Evolutionary conservation across 805 yeast species (phyloP).

Genomic region (Saccharomycopsis babjevae): DNA sequence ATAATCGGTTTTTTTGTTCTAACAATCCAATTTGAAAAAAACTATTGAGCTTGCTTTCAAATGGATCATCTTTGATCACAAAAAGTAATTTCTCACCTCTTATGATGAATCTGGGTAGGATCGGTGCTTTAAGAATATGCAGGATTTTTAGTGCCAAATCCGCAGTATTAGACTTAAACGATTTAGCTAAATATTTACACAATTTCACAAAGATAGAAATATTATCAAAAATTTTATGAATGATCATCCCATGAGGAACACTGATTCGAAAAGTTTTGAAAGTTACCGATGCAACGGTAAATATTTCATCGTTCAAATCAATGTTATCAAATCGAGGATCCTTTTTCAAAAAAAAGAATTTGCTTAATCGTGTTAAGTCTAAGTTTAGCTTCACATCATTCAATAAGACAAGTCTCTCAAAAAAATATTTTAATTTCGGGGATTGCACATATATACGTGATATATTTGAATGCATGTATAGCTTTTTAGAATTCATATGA

Average conservation of each 20-base stretch:
- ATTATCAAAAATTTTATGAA: conserved; percentile 74
- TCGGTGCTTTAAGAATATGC: conserved; percentile 29
- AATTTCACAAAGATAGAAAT: conserved; percentile 59
- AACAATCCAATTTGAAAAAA: conserved; percentile 53
- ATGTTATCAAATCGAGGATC: conserved; percentile 18
- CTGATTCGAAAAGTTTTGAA: conserved; percentile 8
- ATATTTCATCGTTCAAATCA: conserved; percentile 7
- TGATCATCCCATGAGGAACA: conserved; percentile 26
- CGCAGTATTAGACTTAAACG: conserved; percentile 34
- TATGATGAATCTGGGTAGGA: conserved; percentile 49
- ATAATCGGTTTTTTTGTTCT: conserved; percentile 51
- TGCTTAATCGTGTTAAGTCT: neutral
- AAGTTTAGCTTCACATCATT: conserved; percentile 13
- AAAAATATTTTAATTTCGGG: conserved; percentile 34
- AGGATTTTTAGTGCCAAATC: conserved; percentile 32
- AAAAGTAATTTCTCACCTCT: conserved; percentile 47
- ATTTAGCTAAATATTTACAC: conserved; percentile 45
- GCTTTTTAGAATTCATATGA: conserved; percentile 20
- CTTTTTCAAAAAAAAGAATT: conserved; percentile 3
- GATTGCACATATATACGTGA: conserved; percentile 42
- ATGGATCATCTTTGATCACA: conserved; percentile 80
- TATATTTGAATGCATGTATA: conserved; percentile 25
- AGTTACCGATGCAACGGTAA: neutral
- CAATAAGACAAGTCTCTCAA: conserved; percentile 40
- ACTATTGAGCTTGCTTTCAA: conserved; percentile 62